phyloP scores from a whole-genome alignment of 768 basidiomycete genomes.

The Sporobolomyces phaffii region DNA sequence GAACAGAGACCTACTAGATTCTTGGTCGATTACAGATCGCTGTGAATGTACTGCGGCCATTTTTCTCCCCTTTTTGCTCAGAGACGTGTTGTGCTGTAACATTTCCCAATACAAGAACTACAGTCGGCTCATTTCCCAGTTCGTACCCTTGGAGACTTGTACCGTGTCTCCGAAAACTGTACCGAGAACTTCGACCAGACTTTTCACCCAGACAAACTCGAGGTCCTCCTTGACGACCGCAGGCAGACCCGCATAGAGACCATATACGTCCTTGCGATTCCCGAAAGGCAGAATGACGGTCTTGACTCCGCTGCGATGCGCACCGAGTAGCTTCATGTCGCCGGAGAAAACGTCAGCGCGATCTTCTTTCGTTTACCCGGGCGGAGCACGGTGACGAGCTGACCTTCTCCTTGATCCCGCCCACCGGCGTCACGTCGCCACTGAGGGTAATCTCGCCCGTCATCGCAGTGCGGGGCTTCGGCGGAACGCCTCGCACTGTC shows the following conservation, averaged over 20 bases:
- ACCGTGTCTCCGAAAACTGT: background rate
- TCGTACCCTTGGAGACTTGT: background rate
- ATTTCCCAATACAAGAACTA: background rate
- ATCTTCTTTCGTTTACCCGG: no score
- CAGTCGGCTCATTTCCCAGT: background rate
- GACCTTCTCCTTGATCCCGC: constrained; percentile 36
- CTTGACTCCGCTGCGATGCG: constrained; percentile 74
- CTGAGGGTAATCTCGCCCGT: constrained; percentile 89
- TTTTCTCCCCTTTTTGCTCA: no score
- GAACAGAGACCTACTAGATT: background rate
- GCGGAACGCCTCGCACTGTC: constrained; percentile 25
- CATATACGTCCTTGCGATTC: constrained; percentile 68
- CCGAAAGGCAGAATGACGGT: constrained; percentile 78
- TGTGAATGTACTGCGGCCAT: no score
- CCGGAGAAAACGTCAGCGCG: background rate
- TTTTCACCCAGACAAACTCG: background rate
- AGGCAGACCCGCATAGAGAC: background rate
- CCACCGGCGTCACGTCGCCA: constrained; percentile 65
- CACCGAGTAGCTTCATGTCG: constrained; percentile 60
- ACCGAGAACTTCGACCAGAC: background rate
- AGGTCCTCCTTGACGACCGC: background rate
- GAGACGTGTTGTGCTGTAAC: background rate
- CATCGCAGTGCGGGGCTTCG: constrained; percentile 55
- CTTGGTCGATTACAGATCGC: no score
- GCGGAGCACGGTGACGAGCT: background rate